Evolutionary conservation across 1,284 basidiomycete genomes (phyloP).

Genomic region (Papiliotrema fonsecae): DNA sequence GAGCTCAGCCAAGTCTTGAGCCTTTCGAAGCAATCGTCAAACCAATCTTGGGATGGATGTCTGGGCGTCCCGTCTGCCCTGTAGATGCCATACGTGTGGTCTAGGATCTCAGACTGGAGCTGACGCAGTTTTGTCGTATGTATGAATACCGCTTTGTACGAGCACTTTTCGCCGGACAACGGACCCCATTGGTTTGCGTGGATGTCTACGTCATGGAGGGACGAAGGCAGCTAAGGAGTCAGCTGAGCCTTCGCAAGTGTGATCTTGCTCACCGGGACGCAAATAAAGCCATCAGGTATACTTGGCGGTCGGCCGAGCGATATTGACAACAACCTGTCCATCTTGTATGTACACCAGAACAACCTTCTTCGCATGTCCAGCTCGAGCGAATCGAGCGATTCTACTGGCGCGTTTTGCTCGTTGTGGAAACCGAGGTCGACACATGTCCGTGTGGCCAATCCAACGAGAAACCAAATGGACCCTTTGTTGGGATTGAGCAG

Average conservation of each 20-base stretch:
- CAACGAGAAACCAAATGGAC: constrained; percentile 49
- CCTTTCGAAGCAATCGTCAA: constrained; percentile 45
- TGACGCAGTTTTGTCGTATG: constrained; percentile 46
- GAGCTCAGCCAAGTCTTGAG: constrained; percentile 46
- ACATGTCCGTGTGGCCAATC: constrained; percentile 47
- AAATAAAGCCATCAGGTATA: constrained; percentile 49
- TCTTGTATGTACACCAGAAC: constrained; percentile 49
- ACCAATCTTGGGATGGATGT: constrained; percentile 43
- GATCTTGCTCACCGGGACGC: constrained; percentile 34
- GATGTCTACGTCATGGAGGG: constrained; percentile 46
- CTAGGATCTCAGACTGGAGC: constrained; percentile 48
- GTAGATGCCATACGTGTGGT: constrained; percentile 43
- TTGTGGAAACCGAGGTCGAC: constrained; percentile 50
- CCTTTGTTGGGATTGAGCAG: constrained; percentile 49
- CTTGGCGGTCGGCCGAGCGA: constrained; percentile 47
- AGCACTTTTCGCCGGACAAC: constrained; percentile 37
- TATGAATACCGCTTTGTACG: constrained; percentile 46
- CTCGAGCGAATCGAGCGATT: constrained; percentile 46
- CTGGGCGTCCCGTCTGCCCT: constrained; percentile 17
- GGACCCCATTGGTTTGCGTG: constrained; percentile 32
- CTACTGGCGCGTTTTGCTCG: constrained; percentile 43
- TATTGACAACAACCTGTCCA: constrained; percentile 46
- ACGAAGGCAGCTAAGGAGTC: constrained; percentile 21
- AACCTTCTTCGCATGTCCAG: constrained; percentile 48
- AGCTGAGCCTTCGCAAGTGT: background rate